Evolutionary conservation across 2,329 filamentous ascomycete species (phyloP), one percentile per base, ranked within the genome.

Genomic region (Fusarium lateritium): DNA sequence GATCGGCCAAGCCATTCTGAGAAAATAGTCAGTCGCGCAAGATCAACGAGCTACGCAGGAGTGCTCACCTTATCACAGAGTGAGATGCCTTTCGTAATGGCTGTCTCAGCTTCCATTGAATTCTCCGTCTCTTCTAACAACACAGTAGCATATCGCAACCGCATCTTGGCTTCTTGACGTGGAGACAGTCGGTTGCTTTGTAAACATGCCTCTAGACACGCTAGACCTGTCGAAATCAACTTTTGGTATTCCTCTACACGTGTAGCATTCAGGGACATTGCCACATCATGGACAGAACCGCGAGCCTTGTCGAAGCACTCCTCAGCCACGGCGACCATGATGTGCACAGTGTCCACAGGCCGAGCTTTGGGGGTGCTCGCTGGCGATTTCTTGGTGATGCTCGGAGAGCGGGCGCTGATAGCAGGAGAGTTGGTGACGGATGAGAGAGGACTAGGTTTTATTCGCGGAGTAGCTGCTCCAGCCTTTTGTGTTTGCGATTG

Each of bases 111-210:
- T 71, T 93, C 89, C 81, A 89, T 89, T 13, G 89, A 81, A 67
- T 94, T 94, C 34, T 92, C 90, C 3, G 92, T 94, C 79, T 95
- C 92, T 67, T 93, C 89, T 38, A 89, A 86, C 24, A 95, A 78
- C 8, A 94, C 81, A 34, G 86, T 88, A 3, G 92, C 92, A 78
- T 94, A 94, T 73, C 91, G 86, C 42, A 94, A 78, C 28, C 91
- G 86, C 53, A 94, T 81, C 56, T 86, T 87, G 11, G 91, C 92
- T 76, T 94, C 92, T 45, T 89, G 82, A 17, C 90, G 86, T 5
- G 92, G 90, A 21, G 85, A 80, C 19, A 92, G 79, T 59, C 85
- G 85, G 43, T 83, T 83, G 50, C 86, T 89, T 63, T 88, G 89
- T 62, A 94, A 78, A 4, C 89, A 88, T 14, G 89, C 85, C 67